Percentiles rank a stretch among this genome's conserved stretches.
Conservation (phyloP, 2,329 filamentous ascomycete species). For the Cryphonectria naterciae region DNA sequence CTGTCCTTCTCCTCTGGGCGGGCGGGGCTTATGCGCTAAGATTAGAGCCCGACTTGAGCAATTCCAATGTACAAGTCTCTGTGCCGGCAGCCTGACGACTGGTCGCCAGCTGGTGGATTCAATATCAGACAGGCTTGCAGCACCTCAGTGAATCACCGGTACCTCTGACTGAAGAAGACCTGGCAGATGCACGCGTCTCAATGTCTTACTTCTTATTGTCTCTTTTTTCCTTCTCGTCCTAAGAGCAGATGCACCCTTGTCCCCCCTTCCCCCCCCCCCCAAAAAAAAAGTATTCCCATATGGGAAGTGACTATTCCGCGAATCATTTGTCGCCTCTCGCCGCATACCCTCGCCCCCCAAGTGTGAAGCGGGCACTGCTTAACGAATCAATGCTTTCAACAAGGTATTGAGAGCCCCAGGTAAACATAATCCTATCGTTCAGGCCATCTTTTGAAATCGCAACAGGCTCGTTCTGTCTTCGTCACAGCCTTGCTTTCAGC, state of each 20-base stretch:
- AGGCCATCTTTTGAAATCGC: neutral
- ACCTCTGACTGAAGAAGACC: neutral
- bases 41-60: slow-evolving; percentile 9
- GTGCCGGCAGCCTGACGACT: slow-evolving; percentile 2
- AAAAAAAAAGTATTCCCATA: neutral
- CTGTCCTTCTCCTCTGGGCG: neutral
- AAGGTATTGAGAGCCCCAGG: neutral
- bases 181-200: neutral
- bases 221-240: neutral
- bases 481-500: neutral
- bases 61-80: neutral
- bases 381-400: neutral
- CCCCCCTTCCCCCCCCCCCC: neutral
- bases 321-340: neutral
- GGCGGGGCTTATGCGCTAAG: slow-evolving; percentile 5
- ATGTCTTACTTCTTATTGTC: neutral
- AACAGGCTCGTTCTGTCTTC: neutral
- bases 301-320: neutral
- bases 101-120: slow-evolving; percentile 11
- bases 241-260: neutral
- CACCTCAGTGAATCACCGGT: neutral
- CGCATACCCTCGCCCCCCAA: neutral
- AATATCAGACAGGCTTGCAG: neutral
- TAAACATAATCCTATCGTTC: neutral
- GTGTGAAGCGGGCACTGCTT: neutral